Conservation (phyloP, 371 early-diverging fungal species). For the Mucor circinelloides region DNA sequence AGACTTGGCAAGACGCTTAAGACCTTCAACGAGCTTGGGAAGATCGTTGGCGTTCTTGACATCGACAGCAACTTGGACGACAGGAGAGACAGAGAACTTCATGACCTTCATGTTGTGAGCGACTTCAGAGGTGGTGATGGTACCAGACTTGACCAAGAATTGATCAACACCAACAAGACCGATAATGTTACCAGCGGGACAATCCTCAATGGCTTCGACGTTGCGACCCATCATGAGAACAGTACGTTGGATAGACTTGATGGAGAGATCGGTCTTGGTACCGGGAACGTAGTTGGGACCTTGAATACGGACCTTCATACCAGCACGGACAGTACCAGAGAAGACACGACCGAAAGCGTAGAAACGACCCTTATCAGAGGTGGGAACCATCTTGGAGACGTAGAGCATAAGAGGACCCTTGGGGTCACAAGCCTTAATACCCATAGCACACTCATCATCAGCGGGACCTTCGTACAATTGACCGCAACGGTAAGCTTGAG, state of each 20-base stretch:
- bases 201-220: constrained; percentile 98
- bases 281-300: constrained; percentile 98
- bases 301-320: constrained; percentile 99
- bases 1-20: constrained; percentile 97
- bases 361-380: constrained; percentile 99
- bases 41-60: constrained; percentile 95
- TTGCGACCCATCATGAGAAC: constrained; percentile 99
- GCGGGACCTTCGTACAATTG: constrained; percentile 98
- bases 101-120: constrained; percentile 99
- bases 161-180: constrained; percentile 99
- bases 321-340: constrained; percentile 98
- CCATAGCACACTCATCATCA: constrained; percentile 95
- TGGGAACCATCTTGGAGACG: constrained; percentile 99
- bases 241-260: constrained; percentile 98
- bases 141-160: constrained; percentile 99
- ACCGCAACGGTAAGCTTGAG: constrained; percentile 93
- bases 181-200: constrained; percentile 99
- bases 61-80: constrained; percentile 98
- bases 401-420: constrained; percentile 99
- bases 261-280: constrained; percentile 91
- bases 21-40: constrained; percentile 99
- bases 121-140: constrained; percentile 93
- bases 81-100: constrained; percentile 99
- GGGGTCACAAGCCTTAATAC: constrained; percentile 92
- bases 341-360: constrained; percentile 99